A percentile compares a stretch with the other conserved stretches of the same genome.
Evolutionary conservation across 306 rosid genomes (phyloP).

Genomic region (Vigna mungo): DNA sequence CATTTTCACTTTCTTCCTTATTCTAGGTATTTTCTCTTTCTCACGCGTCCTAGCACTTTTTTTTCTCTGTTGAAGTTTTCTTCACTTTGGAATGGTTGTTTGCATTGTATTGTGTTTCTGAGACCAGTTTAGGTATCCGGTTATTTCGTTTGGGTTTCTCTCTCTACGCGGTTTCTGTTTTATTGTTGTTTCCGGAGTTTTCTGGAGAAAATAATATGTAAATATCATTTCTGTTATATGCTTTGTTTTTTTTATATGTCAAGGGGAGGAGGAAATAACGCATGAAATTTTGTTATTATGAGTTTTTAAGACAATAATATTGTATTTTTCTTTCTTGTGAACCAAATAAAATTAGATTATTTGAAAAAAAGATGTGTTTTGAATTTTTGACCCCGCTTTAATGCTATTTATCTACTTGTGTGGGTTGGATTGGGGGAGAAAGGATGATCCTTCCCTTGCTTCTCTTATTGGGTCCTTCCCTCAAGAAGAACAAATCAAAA

Average conservation of each 20-base stretch:
- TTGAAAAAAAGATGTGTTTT: neutral
- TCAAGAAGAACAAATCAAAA: neutral
- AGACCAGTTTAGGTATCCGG: neutral
- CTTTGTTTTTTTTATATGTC: slow-evolving; percentile 6
- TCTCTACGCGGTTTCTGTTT: slow-evolving; percentile 27
- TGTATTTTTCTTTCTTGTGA: neutral
- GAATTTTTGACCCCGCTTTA: neutral
- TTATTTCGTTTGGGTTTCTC: neutral
- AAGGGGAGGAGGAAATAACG: slow-evolving; percentile 2
- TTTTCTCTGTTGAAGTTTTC: no score
- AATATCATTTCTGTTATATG: neutral
- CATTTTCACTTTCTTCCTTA: slow-evolving; percentile 10
- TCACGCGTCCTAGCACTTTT: neutral
- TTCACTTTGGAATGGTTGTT: neutral
- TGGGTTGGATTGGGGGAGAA: neutral
- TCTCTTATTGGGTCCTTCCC: neutral
- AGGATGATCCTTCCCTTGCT: neutral
- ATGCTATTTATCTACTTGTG: slow-evolving; percentile 12
- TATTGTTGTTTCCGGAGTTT: neutral
- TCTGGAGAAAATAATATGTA: neutral
- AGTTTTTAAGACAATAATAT: neutral
- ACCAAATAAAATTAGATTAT: neutral
- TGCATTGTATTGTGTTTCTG: neutral
- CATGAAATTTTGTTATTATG: neutral
- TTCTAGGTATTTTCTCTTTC: slow-evolving; percentile 3